Base-by-base conservation (phyloP, 140 eudicot species). In the Bidens hawaiensis region DNA sequence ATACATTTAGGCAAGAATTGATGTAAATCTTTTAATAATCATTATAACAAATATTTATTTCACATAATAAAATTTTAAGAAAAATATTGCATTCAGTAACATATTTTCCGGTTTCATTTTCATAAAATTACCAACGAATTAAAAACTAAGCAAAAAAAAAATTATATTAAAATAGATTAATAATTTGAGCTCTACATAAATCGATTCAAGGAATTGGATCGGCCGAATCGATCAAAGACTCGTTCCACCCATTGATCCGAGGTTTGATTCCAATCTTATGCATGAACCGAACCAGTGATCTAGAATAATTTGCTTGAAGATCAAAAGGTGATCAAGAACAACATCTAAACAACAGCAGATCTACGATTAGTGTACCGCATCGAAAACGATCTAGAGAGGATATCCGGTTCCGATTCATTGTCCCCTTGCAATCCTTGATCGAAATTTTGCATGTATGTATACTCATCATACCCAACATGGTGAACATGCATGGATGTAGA, bases 361-460 rank as follows among this genome's bases (percentile, higher is more conserved):
- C 41, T 18, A 7, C 73, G 63, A 13, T 46, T 31, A 62, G 72
- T 68, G 16, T 55, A 76, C 22, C 76, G 77, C 26, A 41, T 64
- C 2, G 81, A 76, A 31, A 76, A 76, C 7, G 81, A 76, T 64
- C 68, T 64, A 22, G 65, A 40, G 4, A 72, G 51, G 24, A 56
- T 53, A 42, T 74, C 81, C 0, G 78, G 78, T 43, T 80, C 85
- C 6, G 43, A 25, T 9, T 62, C 60, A 49, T 41, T 57, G 23
- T 48, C 30, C 65, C 69, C 45, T 38, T 65, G 26, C 51, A 65
- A 13, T 18, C 87, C 87, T 41, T 74, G 74, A 61, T 81, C 87
- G 16, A 81, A 81, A 71, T 81, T 81, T 43, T 77, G 83, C 61
- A 67, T 26, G 40, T 81, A 77, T 11, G 65, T 47, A 30, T 77